Conservation (phyloP, 192 early-diverging fungal species). For the Coemansia sp. region DNA sequence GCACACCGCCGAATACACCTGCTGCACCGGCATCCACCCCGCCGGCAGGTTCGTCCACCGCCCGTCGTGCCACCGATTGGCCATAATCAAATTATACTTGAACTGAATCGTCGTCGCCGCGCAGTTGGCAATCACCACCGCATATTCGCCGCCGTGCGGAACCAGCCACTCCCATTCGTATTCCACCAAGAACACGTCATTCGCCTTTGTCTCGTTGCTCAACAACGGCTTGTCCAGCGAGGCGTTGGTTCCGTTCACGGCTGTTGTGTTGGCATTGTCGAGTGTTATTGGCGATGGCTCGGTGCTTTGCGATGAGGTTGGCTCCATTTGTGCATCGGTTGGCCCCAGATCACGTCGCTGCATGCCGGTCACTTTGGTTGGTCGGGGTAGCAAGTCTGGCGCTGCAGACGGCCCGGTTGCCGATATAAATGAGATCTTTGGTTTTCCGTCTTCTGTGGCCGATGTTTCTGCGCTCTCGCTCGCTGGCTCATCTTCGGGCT, state of each 20-base stretch:
- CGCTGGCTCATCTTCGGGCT: neutral
- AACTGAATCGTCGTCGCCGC: constrained; percentile 50
- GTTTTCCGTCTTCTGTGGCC: constrained; percentile 2
- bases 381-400: constrained; percentile 15
- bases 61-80: constrained; percentile 43
- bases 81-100: constrained; percentile 53
- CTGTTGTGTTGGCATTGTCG: neutral
- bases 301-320: neutral
- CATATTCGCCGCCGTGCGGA: constrained; percentile 41
- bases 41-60: constrained; percentile 45
- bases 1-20: constrained; percentile 26
- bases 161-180: constrained; percentile 53
- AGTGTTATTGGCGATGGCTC: constrained; percentile 1
- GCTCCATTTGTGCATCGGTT: neutral
- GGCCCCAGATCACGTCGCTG: constrained; percentile 6
- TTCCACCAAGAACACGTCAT: constrained; percentile 49
- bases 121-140: constrained; percentile 50
- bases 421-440: constrained; percentile 38
- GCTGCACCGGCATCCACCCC: constrained; percentile 49
- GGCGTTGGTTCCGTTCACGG: neutral
- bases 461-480: neutral
- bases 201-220: constrained; percentile 28
- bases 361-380: constrained; percentile 28
- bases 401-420: constrained; percentile 18
- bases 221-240: constrained; percentile 21